Conservation (phyloP, 2,329 filamentous ascomycete genomes). For the Nemania sp. region DNA sequence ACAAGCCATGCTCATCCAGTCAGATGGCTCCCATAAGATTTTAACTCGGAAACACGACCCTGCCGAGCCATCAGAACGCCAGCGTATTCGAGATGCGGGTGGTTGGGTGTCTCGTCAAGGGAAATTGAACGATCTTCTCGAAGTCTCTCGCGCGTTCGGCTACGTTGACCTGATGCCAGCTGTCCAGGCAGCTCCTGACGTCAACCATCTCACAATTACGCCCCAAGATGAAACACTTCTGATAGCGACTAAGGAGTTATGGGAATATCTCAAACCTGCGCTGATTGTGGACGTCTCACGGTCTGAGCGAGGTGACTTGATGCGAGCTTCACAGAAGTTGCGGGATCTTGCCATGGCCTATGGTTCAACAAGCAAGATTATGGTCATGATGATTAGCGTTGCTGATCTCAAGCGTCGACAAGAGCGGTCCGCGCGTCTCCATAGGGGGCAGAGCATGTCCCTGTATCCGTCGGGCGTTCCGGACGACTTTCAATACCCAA, state of each 20-base stretch:
- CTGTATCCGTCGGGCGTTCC: conserved; percentile 76
- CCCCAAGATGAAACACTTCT: conserved; percentile 94
- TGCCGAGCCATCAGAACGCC: conserved; percentile 79
- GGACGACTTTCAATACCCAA: conserved; percentile 69
- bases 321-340: conserved; percentile 93
- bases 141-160: conserved; percentile 93
- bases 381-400: conserved; percentile 98
- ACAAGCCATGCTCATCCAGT: conserved; percentile 92
- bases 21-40: conserved; percentile 80
- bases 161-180: conserved; percentile 92
- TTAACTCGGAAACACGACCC: conserved; percentile 93
- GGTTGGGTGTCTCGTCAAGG: conserved; percentile 96
- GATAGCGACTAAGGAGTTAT: conserved; percentile 88
- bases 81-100: conserved; percentile 89
- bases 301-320: conserved; percentile 84
- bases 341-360: conserved; percentile 95
- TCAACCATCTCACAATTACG: conserved; percentile 75
- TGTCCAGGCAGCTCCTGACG: conserved; percentile 87
- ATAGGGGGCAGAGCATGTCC: conserved; percentile 82
- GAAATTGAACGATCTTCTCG: conserved; percentile 86
- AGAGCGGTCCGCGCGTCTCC: conserved; percentile 69
- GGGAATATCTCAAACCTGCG: conserved; percentile 90
- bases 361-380: conserved; percentile 90
- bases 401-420: conserved; percentile 83
- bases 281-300: conserved; percentile 90